phyloP scores from a whole-genome alignment of 139 green algal species.

The Chlamydomonas sp. region DNA sequence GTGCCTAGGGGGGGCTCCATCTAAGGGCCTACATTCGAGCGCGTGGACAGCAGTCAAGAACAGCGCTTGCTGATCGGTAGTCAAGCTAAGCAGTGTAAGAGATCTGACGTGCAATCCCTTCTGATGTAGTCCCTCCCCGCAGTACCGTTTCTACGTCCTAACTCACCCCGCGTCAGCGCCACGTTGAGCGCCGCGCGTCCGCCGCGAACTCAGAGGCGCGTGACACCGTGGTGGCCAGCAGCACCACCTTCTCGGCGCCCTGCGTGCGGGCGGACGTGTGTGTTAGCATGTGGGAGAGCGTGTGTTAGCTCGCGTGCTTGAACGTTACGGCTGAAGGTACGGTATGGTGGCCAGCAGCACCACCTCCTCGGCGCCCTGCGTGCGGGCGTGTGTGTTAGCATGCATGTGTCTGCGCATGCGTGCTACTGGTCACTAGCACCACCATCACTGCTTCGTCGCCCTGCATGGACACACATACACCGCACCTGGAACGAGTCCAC shows the following conservation, averaged over 20 bases:
- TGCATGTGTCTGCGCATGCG: background rate
- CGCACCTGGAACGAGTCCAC: constrained; percentile 88
- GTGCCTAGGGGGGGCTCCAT: background rate
- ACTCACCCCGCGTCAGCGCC: constrained; percentile 74
- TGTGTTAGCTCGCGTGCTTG: too few relatives aligned
- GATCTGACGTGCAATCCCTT: background rate
- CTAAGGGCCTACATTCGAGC: too few relatives aligned
- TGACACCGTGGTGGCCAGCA: constrained; percentile 79
- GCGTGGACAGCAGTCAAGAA: too few relatives aligned
- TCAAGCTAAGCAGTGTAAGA: background rate
- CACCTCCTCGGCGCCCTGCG: background rate
- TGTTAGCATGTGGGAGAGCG: background rate
- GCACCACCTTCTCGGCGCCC: constrained; percentile 84
- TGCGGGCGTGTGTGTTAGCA: background rate
- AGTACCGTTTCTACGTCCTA: too few relatives aligned
- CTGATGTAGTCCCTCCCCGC: too few relatives aligned
- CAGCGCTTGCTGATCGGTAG: too few relatives aligned
- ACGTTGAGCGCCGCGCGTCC: constrained; percentile 80
- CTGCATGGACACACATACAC: background rate
- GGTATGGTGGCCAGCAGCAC: background rate
- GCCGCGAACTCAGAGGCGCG: constrained; percentile 36
- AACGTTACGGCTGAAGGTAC: background rate
- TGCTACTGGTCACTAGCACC: background rate
- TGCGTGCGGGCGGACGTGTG: constrained; percentile 37
- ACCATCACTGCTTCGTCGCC: background rate